Evolutionary conservation across 169 alveolate genomes (phyloP).

Genomic region (Theileria sp.): DNA sequence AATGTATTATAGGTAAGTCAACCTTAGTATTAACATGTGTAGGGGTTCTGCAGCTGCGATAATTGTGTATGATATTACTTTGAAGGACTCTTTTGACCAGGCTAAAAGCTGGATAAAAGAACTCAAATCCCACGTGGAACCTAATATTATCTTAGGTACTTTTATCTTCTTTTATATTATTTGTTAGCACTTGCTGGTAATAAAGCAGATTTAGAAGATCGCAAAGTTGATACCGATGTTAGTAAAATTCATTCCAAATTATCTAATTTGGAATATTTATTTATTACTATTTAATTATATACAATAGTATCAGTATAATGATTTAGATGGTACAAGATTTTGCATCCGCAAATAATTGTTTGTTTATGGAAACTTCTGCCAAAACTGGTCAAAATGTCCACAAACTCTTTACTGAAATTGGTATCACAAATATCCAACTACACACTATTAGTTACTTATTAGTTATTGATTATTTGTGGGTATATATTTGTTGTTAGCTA

Average conservation of each 20-base stretch:
- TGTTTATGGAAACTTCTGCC: constrained; percentile 89
- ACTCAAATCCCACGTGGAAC: constrained; percentile 79
- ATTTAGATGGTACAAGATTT: constrained; percentile 71
- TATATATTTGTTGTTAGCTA: background rate
- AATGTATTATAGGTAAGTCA: constrained; percentile 79
- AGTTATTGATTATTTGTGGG: background rate
- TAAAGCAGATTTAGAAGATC: constrained; percentile 83
- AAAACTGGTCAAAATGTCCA: constrained; percentile 87
- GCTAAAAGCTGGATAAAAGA: constrained; percentile 88
- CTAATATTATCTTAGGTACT: constrained; percentile 73
- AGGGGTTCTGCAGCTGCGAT: constrained; percentile 91
- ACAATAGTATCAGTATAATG: background rate
- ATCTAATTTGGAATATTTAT: background rate
- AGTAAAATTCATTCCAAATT: background rate
- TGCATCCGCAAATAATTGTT: constrained; percentile 85
- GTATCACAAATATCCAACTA: background rate
- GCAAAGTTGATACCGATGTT: constrained; percentile 83
- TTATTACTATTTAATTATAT: no score
- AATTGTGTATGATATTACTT: constrained; percentile 87
- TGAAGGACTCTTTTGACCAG: constrained; percentile 81
- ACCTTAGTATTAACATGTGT: background rate
- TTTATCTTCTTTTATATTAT: background rate
- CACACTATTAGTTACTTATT: background rate
- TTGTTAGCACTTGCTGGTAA: constrained; percentile 85
- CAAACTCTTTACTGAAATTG: constrained; percentile 80